phyloP scores from a whole-genome alignment of 805 yeast species.

The Ascoidea rubescens region DNA sequence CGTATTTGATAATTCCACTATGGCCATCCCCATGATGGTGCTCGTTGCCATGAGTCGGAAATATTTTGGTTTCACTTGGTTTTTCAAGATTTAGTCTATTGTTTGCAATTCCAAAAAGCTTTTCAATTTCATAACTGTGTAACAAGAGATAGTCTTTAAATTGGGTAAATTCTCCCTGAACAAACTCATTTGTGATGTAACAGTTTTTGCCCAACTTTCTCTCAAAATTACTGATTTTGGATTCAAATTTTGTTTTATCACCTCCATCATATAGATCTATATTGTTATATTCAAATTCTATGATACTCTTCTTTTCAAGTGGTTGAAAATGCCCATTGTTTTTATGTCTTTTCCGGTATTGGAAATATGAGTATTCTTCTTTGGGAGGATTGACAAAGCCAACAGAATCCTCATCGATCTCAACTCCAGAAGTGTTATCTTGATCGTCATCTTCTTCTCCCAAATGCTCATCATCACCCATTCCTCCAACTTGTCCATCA shows the following conservation, averaged over 20 bases:
- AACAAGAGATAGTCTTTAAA: background rate
- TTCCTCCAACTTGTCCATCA: background rate
- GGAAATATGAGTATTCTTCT: no score
- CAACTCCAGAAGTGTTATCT: background rate
- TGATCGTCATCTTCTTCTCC: background rate
- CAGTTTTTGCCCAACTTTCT: background rate
- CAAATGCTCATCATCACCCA: background rate
- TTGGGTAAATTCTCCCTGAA: background rate
- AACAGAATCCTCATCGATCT: background rate
- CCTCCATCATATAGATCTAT: background rate
- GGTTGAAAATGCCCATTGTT: background rate
- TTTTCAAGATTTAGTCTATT: background rate
- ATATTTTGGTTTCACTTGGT: background rate
- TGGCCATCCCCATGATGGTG: background rate
- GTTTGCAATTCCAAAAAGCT: background rate
- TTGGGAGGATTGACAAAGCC: background rate
- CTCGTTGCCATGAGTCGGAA: background rate
- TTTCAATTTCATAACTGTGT: background rate
- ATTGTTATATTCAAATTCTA: background rate
- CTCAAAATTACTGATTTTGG: background rate
- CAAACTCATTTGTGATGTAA: background rate
- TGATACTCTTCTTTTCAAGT: background rate
- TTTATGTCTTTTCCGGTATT: background rate
- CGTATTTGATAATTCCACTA: background rate
- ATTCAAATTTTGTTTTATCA: background rate